These are phyloP conservation scores for Candida rishiriensis DNA, from an alignment of 805 yeast genomes.

Conservation along the genomic window DNA sequence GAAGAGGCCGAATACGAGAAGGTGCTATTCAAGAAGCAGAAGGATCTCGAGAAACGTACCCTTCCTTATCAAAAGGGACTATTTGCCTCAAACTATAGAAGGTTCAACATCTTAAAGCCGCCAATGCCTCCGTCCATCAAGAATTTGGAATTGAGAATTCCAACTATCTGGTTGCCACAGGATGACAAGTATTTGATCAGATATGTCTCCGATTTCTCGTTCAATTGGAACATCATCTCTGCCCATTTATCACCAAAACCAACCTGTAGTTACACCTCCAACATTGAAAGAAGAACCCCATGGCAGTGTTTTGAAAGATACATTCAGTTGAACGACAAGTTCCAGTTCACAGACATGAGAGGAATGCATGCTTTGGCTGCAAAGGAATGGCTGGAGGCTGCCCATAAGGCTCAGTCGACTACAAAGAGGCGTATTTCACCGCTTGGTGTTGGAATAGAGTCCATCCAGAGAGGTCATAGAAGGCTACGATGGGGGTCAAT, in stretches of 20 bases:
- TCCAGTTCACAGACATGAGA: conserved; percentile 80
- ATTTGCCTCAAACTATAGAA: conserved; percentile 49
- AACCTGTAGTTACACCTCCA: conserved; percentile 70
- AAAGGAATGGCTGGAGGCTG: conserved; percentile 88
- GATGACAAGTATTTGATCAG: conserved; percentile 80
- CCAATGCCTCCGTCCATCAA: conserved; percentile 87
- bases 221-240: conserved; percentile 91
- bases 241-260: conserved; percentile 68
- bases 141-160: conserved; percentile 77
- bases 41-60: conserved; percentile 37
- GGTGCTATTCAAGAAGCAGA: conserved; percentile 44
- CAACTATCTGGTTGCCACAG: conserved; percentile 94
- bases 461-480: conserved; percentile 89
- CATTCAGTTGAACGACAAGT: conserved; percentile 85
- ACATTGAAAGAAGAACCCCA: conserved; percentile 92
- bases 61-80: conserved; percentile 49
- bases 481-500: conserved; percentile 93
- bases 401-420: conserved; percentile 81
- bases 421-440: conserved; percentile 89
- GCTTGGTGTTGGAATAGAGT: conserved; percentile 87
- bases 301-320: conserved; percentile 99
- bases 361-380: conserved; percentile 83
- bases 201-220: conserved; percentile 79
- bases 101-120: conserved; percentile 67
- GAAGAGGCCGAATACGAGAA: conserved; percentile 59